phyloP scores from a whole-genome alignment of 2,329 filamentous ascomycete species.

The Curvularia hawaiiensis region DNA sequence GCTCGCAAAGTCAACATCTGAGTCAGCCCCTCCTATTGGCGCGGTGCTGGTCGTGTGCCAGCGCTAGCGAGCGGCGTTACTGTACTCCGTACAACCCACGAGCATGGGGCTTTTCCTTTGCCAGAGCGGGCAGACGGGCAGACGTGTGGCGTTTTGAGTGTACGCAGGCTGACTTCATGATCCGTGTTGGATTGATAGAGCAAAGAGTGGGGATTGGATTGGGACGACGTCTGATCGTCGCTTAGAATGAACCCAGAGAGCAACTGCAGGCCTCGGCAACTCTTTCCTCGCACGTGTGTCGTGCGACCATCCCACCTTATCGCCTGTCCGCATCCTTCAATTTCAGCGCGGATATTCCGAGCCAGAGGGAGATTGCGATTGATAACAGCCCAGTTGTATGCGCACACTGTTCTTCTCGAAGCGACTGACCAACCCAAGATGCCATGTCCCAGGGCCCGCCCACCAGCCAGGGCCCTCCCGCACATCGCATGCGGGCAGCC shows the following conservation, averaged over 20 bases:
- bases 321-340: not conserved
- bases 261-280: not conserved
- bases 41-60: not conserved
- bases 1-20: conserved; percentile 3
- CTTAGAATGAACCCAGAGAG: conserved; percentile 9
- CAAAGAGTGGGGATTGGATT: conserved; percentile 11
- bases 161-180: conserved; percentile 1
- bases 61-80: not conserved
- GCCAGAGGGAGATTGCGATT: too few relatives aligned
- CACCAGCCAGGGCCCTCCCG: not conserved
- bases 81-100: not conserved
- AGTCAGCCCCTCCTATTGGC: not conserved
- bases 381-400: too few relatives aligned
- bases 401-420: not conserved
- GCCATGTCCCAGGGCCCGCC: not conserved
- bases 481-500: conserved; percentile 2
- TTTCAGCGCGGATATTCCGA: not conserved
- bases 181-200: conserved; percentile 8
- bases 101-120: conserved; percentile 4
- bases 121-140: not conserved
- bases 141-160: conserved; percentile 1
- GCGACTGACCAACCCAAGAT: not conserved
- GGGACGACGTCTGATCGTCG: conserved; percentile 3
- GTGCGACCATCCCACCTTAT: not conserved
- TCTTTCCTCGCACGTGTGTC: conserved; percentile 1